Percentiles rank a stretch among this genome's conserved stretches.
Evolutionary conservation across 805 yeast species (phyloP).

Genomic region (Sugiyamaella valdiviana): DNA sequence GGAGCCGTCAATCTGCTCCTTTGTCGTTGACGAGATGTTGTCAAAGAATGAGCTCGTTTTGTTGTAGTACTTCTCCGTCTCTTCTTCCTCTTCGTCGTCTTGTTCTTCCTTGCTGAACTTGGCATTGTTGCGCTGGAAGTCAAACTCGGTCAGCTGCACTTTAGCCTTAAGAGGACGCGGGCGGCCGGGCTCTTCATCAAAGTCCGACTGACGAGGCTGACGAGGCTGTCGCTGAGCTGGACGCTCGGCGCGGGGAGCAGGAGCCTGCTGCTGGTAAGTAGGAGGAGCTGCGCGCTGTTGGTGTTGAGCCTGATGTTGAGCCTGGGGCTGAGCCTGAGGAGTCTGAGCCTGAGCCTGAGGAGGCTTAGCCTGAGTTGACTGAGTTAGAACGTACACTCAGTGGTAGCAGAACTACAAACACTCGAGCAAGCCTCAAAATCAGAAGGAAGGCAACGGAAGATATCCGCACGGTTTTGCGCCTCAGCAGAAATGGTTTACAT

Average conservation of each 20-base stretch:
- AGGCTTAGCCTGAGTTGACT: neutral
- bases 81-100: conserved; percentile 30
- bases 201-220: no score
- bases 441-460: conserved; percentile 44
- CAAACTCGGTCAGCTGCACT: conserved; percentile 52
- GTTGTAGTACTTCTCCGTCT: conserved; percentile 46
- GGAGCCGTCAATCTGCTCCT: conserved; percentile 31
- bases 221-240: no score
- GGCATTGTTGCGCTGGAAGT: conserved; percentile 69
- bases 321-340: conserved; percentile 1
- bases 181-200: neutral
- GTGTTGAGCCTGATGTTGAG: conserved; percentile 7
- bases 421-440: conserved; percentile 20
- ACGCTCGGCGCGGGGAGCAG: no score
- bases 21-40: conserved; percentile 60
- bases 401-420: neutral
- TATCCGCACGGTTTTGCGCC: conserved; percentile 34
- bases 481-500: conserved; percentile 25
- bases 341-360: neutral
- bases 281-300: conserved; percentile 2
- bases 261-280: neutral
- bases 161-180: no score
- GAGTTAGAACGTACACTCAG: neutral
- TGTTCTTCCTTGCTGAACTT: conserved; percentile 50
- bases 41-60: conserved; percentile 86